phyloP scores from a whole-genome alignment of 2,329 filamentous ascomycete species.

The Scortechinia acanthostroma region DNA sequence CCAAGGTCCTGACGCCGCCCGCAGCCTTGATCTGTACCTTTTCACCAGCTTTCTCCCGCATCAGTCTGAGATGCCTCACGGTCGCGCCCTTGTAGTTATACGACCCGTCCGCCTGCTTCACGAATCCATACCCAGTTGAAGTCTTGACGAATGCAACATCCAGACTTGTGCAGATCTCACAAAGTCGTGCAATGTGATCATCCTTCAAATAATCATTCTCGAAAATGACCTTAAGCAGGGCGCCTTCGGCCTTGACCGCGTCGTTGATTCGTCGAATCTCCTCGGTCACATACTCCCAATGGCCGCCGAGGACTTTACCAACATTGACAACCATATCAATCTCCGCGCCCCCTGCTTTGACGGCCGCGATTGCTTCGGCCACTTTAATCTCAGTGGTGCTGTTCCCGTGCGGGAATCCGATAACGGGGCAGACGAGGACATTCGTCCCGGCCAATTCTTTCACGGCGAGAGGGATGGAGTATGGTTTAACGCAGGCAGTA shows the following conservation, averaged over 20 bases:
- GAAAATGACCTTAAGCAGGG: conserved; percentile 52
- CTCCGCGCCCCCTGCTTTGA: conserved; percentile 37
- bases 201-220: conserved; percentile 48
- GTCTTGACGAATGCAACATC: conserved; percentile 52
- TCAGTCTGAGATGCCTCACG: conserved; percentile 38
- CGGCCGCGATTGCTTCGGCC: conserved; percentile 38
- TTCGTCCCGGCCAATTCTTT: conserved; percentile 33
- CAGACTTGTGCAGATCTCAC: conserved; percentile 40
- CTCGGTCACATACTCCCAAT: conserved; percentile 45
- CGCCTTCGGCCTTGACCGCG: conserved; percentile 30
- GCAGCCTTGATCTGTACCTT: conserved; percentile 48
- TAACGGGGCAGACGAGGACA: conserved; percentile 46
- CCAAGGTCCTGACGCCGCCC: conserved; percentile 45
- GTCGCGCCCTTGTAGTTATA: conserved; percentile 48
- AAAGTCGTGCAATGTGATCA: conserved; percentile 39
- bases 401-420: conserved; percentile 55
- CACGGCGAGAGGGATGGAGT: conserved; percentile 37
- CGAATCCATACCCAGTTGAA: conserved; percentile 51
- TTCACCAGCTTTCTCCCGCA: conserved; percentile 33
- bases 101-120: conserved; percentile 39
- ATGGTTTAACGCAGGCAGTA: conserved; percentile 51
- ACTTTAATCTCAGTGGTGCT: conserved; percentile 44
- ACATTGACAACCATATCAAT: conserved; percentile 57
- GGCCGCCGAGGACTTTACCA: conserved; percentile 44
- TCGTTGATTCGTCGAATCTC: conserved; percentile 43